Conservation (phyloP, 2,329 filamentous ascomycete species). For the Monilinia vaccinii-corymbosi region DNA sequence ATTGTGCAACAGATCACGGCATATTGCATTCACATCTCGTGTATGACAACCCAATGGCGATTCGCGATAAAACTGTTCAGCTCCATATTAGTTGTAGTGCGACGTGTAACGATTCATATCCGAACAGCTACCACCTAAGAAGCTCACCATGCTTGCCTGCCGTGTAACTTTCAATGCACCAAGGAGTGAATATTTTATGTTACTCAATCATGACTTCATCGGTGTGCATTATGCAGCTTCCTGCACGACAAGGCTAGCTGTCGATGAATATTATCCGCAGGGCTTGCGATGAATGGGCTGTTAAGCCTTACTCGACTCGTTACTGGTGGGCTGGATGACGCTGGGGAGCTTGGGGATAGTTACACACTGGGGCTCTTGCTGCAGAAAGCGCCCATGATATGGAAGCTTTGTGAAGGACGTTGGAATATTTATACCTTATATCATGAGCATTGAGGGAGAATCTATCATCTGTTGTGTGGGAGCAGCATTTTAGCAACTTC, state of each 20-base stretch:
- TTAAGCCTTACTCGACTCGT: neutral
- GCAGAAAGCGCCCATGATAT: neutral
- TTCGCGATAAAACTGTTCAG: neutral
- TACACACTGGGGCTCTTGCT: neutral
- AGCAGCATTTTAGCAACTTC: neutral
- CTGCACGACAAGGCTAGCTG: neutral
- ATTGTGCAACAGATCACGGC: neutral
- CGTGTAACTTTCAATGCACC: neutral
- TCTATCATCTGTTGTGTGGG: neutral
- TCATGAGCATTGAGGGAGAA: neutral
- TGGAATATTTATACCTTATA: neutral
- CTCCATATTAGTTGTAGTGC: neutral
- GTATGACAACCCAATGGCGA: neutral
- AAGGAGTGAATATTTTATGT: neutral
- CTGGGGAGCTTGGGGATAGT: neutral
- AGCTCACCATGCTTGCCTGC: neutral
- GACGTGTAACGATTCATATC: neutral
- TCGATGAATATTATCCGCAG: neutral
- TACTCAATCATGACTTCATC: neutral
- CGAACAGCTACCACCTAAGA: neutral
- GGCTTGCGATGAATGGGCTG: neutral
- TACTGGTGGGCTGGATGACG: neutral
- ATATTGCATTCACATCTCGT: neutral
- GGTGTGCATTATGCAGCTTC: neutral
- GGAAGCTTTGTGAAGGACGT: neutral